These are phyloP conservation scores for Pestalotiopsis sp. DNA, from an alignment of 2,329 filamentous ascomycete genomes.

Conservation along the genomic window DNA sequence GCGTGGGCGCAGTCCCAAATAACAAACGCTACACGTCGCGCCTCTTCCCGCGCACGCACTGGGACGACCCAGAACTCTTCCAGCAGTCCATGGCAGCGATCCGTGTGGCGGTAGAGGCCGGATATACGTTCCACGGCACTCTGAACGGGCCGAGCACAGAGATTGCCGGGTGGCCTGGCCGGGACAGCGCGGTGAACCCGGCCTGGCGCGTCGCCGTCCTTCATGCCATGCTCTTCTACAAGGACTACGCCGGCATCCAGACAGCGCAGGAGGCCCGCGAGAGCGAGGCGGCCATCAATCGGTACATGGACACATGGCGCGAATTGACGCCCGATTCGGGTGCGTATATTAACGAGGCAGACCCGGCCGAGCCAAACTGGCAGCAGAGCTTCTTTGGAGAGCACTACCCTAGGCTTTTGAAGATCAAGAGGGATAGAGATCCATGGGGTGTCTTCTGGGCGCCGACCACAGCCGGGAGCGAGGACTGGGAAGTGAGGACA, in stretches of 20 bases:
- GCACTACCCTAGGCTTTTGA: slow-evolving; percentile 12
- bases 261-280: neutral
- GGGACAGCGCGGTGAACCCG: slow-evolving; percentile 40
- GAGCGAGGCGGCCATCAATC: slow-evolving; percentile 4
- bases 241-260: slow-evolving; percentile 2
- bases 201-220: slow-evolving; percentile 38
- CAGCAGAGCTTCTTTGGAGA: slow-evolving; percentile 8
- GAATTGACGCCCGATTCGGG: slow-evolving; percentile 4
- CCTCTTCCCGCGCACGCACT: slow-evolving; percentile 32
- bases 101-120: slow-evolving; percentile 38
- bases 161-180: slow-evolving; percentile 32
- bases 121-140: slow-evolving; percentile 37
- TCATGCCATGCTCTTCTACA: slow-evolving; percentile 5
- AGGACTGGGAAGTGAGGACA: slow-evolving; percentile 17
- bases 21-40: slow-evolving; percentile 35
- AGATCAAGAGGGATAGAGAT: slow-evolving; percentile 15
- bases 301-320: neutral
- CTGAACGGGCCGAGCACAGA: slow-evolving; percentile 31
- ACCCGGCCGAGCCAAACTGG: slow-evolving; percentile 5
- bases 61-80: slow-evolving; percentile 26
- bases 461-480: slow-evolving; percentile 18
- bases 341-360: slow-evolving; percentile 1
- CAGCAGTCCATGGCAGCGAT: slow-evolving; percentile 31
- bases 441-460: slow-evolving; percentile 23
- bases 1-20: slow-evolving; percentile 30